Conservation (phyloP, 106 monocot genomes). For the Narthecium ossifragum region DNA sequence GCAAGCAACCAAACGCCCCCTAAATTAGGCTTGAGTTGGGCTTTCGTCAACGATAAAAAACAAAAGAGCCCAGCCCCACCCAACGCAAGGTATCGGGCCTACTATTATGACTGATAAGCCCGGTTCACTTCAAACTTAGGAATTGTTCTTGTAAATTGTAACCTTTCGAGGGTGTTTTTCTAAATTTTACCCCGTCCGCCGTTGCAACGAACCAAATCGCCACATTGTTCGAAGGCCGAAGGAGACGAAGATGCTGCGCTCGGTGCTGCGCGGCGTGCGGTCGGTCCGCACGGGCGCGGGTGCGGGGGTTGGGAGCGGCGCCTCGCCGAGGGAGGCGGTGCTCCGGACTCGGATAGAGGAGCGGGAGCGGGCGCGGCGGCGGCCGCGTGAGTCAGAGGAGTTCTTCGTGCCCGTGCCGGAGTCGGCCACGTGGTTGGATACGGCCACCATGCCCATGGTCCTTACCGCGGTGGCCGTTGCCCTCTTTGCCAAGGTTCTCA, state of each 20-base stretch:
- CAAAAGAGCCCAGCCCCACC: too few relatives aligned
- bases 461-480: conserved; percentile 84
- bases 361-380: conserved; percentile 40
- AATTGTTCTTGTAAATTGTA: too few relatives aligned
- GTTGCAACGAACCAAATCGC: too few relatives aligned
- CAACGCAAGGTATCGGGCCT: too few relatives aligned
- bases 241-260: conserved; percentile 50
- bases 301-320: conserved; percentile 12
- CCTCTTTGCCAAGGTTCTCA: conserved; percentile 87
- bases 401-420: conserved; percentile 83
- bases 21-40: too few relatives aligned
- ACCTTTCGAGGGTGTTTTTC: too few relatives aligned
- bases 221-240: too few relatives aligned
- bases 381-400: conserved; percentile 47
- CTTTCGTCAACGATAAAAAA: too few relatives aligned
- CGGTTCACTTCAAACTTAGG: too few relatives aligned
- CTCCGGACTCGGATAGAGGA: conserved; percentile 40
- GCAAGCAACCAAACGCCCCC: too few relatives aligned
- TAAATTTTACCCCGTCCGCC: too few relatives aligned
- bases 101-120: too few relatives aligned
- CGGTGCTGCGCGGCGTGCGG: conserved; percentile 19
- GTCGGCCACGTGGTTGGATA: conserved; percentile 78
- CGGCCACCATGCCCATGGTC: conserved; percentile 92
- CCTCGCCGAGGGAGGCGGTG: conserved; percentile 36
- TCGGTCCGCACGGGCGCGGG: conserved; percentile 19